Evolutionary conservation across 345 rosid genomes (phyloP).

Genomic region (Boechera divaricarpa): DNA sequence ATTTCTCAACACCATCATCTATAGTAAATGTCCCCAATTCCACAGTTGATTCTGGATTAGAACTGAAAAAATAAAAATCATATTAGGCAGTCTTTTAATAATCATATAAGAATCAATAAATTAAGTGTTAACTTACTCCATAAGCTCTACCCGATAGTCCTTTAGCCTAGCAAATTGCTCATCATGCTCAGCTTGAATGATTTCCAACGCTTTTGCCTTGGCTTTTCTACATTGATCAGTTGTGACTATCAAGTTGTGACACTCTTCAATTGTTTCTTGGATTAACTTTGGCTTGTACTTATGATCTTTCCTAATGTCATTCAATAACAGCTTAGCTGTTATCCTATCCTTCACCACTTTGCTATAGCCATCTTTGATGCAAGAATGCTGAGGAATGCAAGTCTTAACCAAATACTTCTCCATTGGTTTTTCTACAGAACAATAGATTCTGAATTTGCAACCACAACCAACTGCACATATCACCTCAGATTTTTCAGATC

Average conservation of each 20-base stretch:
- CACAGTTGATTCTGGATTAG: background rate
- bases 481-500: background rate
- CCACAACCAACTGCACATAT: background rate
- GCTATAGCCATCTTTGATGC: background rate
- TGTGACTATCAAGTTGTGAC: background rate
- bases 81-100: no score
- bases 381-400: background rate
- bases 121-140: no score
- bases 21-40: background rate
- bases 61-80: no score
- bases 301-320: background rate
- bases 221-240: background rate
- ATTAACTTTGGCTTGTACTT: fast-evolving
- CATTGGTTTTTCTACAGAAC: fast-evolving
- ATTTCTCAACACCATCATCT: background rate
- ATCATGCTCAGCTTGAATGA: background rate
- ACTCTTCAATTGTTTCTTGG: background rate
- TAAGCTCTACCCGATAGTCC: background rate
- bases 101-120: background rate
- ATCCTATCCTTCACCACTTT: background rate
- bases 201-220: background rate
- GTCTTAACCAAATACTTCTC: background rate
- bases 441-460: background rate
- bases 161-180: background rate
- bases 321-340: background rate